Evolutionary conservation across 768 basidiomycete genomes (phyloP), one percentile per base, ranked within the genome.

Genomic region (Calocera viscosa): DNA sequence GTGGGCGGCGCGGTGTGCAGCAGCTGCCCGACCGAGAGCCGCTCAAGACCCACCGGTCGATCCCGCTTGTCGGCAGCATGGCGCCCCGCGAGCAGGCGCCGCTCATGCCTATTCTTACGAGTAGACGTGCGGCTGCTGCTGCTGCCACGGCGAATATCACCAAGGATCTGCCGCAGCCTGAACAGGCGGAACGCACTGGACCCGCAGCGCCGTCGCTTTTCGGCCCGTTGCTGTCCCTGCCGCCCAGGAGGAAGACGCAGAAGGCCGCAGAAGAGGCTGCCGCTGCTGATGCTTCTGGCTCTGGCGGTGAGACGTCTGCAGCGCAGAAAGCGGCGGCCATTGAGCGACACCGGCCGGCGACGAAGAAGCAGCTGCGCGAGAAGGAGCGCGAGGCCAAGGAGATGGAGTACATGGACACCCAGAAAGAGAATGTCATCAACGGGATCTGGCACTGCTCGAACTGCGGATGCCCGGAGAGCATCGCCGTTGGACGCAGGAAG

Each of bases 401-500:
- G 75, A 86, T 81, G 73, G 90, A 90, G 75, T 90, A 86, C 73
- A 86, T 86, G 41, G 87, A 91, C 71, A 88, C 89, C 8, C 89
- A 90, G 73, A 90, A 90, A 72, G 81, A 86, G 40, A 90, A 91
- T 73, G 80, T 84, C 71, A 88, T 93, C 73, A 80, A 93, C 70
- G 91, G 90, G 0, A 81, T 90, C 2, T 96, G 94, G 94, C 91
- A 93, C 77, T 97, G 94, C 74, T 92, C 91, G 22, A 95, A 93
- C 73, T 96, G 91, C 72, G 94, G 94, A 3, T 90, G 90, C 73
- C 94, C 94, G 0, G 92, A 91, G 73, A 84, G 78, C 71, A 86
- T 95, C 67, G 90, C 91, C 1, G 79, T 92, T 47, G 93, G 93
- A 1, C 79, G 91, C 68, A 81, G 92, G 70, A 94, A 94, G 72